These are phyloP conservation scores for Ganoderma lucidum DNA, from an alignment of 1,284 basidiomycete species.

Conservation along the genomic window DNA sequence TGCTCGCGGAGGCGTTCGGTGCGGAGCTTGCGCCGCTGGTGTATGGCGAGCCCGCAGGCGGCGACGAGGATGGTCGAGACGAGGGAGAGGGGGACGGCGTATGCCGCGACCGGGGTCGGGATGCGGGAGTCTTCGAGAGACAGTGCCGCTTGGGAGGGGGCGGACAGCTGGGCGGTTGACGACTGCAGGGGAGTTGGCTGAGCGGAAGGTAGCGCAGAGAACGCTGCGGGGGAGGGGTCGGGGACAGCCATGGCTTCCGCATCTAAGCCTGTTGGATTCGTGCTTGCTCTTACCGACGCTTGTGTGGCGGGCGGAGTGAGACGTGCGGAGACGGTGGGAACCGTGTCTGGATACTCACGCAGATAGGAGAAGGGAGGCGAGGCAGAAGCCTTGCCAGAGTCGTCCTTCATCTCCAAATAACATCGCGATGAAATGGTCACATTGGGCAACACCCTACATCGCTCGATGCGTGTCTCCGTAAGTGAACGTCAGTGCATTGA, in stretches of 20 bases:
- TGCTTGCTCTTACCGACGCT: neutral
- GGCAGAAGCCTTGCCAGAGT: constrained; percentile 44
- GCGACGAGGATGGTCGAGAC: constrained; percentile 50
- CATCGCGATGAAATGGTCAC: constrained; percentile 39
- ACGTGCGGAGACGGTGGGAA: neutral
- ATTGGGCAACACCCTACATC: constrained; percentile 45
- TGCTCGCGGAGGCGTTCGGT: constrained; percentile 35
- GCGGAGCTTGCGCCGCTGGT: constrained; percentile 40
- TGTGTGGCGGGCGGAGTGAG: neutral
- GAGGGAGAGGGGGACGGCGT: constrained; percentile 54
- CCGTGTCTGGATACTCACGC: constrained; percentile 41
- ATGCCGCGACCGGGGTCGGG: constrained; percentile 48
- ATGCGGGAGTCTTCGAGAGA: constrained; percentile 41
- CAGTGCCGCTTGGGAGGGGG: constrained; percentile 11
- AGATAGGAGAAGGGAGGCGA: constrained; percentile 53
- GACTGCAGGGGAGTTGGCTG: neutral
- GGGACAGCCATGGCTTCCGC: constrained; percentile 3
- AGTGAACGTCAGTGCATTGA: neutral
- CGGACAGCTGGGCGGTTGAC: constrained; percentile 14
- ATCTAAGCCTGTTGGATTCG: neutral
- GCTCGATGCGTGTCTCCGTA: neutral
- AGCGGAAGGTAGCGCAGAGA: constrained; percentile 9
- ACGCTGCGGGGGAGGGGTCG: neutral
- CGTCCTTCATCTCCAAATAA: constrained; percentile 51
- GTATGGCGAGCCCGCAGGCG: constrained; percentile 42